phyloP scores from a whole-genome alignment of 2,329 filamentous ascomycete genomes.

The Annulohypoxylon truncatum region DNA sequence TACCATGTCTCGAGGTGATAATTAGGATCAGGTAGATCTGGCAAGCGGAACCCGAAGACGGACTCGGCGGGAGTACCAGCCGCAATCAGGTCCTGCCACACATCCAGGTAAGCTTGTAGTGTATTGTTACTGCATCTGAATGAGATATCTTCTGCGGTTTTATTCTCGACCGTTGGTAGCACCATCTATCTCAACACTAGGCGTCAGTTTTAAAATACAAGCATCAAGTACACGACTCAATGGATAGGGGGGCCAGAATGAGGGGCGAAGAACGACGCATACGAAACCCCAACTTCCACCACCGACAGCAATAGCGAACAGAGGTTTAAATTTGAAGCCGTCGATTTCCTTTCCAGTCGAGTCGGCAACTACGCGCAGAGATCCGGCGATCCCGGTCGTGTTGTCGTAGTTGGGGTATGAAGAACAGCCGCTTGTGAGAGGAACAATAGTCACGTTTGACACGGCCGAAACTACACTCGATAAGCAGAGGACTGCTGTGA shows the following conservation, averaged over 20 bases:
- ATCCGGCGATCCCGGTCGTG: conserved; percentile 27
- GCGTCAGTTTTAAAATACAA: neutral
- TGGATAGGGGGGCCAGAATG: neutral
- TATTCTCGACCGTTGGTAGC: conserved; percentile 26
- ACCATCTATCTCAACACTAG: conserved; percentile 28
- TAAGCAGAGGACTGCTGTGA: neutral
- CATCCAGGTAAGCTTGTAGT: conserved; percentile 37
- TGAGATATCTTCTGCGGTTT: conserved; percentile 7
- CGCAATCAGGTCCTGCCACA: conserved; percentile 38
- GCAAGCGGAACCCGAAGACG: conserved; percentile 39
- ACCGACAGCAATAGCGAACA: conserved; percentile 37
- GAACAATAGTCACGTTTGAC: conserved; percentile 33
- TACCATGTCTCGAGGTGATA: conserved; percentile 40
- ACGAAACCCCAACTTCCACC: conserved; percentile 43
- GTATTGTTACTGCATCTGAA: conserved; percentile 35
- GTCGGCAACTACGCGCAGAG: conserved; percentile 24
- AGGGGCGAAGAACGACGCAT: conserved; percentile 4
- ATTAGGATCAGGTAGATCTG: conserved; percentile 39
- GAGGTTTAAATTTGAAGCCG: conserved; percentile 32
- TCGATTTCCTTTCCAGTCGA: conserved; percentile 35
- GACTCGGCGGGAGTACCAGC: conserved; percentile 42
- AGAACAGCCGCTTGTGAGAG: conserved; percentile 27
- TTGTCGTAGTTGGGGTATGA: conserved; percentile 37
- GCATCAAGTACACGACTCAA: neutral
- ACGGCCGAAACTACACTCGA: neutral